Evolutionary conservation across 164 flowering plant species (phyloP), one percentile per base, ranked within the genome.

Genomic region (Macadamia integrifolia): DNA sequence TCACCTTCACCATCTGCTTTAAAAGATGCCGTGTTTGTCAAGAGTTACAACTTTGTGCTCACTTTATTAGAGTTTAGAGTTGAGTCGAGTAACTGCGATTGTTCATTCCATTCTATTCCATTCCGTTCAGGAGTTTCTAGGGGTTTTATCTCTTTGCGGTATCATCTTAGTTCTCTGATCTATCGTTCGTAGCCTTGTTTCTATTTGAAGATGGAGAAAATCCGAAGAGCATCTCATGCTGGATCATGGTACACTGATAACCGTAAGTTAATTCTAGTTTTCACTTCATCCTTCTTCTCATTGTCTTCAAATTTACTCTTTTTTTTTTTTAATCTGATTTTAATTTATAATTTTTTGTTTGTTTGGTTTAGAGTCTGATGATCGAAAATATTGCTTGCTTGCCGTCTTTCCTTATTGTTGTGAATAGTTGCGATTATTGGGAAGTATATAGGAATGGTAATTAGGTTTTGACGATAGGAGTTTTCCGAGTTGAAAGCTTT

Each of bases 161-260:
- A 14, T n/a, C 23, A 1, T 28, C 28, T 43, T 49, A 46, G 55
- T 40, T 56, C 12, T 59, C 56, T 32, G 23, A 29, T 69, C 70
- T 55, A 23, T 23, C 23, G 23, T 23, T 43, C 61, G 40, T 42
- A 30, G 6, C 15, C 42, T 23, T 50, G 50, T 55, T 58, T 44
- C n/a, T 42, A 31, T 11, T 4, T 9, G 42, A 17, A 56, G 23
- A 88, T 87, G 93, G 92, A 82, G 77, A 83, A 62, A 69, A 72
- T 85, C 68, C 81, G 98, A 76, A 80, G 75, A 80, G 92, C 98
- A 11, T 85, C 94, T 42, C 98, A 93, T 75, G 98, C 98, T 14
- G 98, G 98, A n/a, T 89, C 98, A 3, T 93, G 98, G 98, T 93
- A 93, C 85, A 81, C 90, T 62, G 90, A 86, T 71, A 83, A 91